Base-by-base conservation (phyloP, 257 asterid species). In the Ligustrum vulgare region DNA sequence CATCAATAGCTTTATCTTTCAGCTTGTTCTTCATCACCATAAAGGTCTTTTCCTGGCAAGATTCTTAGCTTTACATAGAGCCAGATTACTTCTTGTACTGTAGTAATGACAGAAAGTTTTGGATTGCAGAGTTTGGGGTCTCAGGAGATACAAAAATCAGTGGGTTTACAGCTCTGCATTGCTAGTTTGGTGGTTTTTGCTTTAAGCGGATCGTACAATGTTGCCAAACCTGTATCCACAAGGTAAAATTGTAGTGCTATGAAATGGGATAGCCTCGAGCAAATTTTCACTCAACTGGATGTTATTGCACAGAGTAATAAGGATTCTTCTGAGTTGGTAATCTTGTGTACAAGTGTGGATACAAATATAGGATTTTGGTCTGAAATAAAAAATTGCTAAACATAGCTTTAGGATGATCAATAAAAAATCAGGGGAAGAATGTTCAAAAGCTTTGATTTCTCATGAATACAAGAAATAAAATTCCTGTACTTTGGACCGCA, bases 1-100 rank as follows among this genome's bases (percentile, higher is more conserved):
- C 89, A 33, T 94, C 98, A 43, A 97, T 89, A 37, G 25, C 81
- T 16, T 83, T 92, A 69, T 94, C 99, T 67, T 91, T 92, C 86
- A 84, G 87, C 84, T 85, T 92, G 86, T 90, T 92, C 82, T 71
- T 89, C 85, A 83, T 84, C 82, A 80, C 89, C 76, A 65, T 86
- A 75, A 92, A 91, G 99, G 98, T 94, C 56, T 16, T 69, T 75
- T 69, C 65, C 22, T 47, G 34, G 15, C 77, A 36, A 67, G 70
- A 73, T 80, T 31, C 45, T 77, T 71, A 49, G 58, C 36, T 66
- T 60, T 77, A 74, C 76, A 73, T 54, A 23, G 35, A 62, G 34
- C 66, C 2, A 49, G 68, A 65, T n/a, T 23, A 28, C 34, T 51
- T 69, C 41, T 76, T 70, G 69, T 76, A 64, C 43, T 63, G 13